Percentiles rank a stretch among this genome's conserved stretches.
Conservation (phyloP, 306 rosid species). For the Carpinus fangiana region DNA sequence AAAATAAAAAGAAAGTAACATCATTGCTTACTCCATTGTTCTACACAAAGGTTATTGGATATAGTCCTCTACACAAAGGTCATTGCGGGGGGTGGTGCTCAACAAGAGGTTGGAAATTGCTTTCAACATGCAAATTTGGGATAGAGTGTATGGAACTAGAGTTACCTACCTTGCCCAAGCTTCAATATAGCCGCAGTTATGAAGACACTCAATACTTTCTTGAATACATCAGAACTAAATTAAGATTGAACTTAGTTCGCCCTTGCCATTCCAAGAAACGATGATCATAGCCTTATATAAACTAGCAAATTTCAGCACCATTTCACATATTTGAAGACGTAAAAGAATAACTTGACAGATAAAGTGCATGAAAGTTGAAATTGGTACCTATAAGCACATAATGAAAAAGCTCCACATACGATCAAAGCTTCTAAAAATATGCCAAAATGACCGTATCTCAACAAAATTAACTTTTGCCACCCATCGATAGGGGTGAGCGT, state of each 20-base stretch:
- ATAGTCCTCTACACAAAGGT: too few species aligned
- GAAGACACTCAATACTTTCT: constrained; percentile 84
- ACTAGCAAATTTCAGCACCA: constrained; percentile 30
- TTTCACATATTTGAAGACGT: constrained; percentile 11
- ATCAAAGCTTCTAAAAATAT: constrained; percentile 94
- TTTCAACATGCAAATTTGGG: neutral
- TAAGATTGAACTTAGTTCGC: constrained; percentile 63
- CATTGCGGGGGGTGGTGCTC: neutral
- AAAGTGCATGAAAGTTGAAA: constrained; percentile 21
- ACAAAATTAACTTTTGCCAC: constrained; percentile 91
- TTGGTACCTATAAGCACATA: constrained; percentile 80
- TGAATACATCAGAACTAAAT: constrained; percentile 63
- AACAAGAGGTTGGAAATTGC: neutral
- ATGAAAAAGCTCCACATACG: constrained; percentile 97
- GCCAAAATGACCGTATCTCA: constrained; percentile 97
- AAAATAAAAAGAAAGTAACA: constrained; percentile 15
- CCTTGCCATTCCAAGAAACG: constrained; percentile 90
- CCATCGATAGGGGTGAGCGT: too few species aligned
- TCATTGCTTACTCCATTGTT: constrained; percentile 62
- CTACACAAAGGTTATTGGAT: too few species aligned
- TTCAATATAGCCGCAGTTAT: constrained; percentile 92
- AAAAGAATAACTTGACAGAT: constrained; percentile 3
- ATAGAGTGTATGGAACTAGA: neutral
- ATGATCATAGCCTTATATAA: constrained; percentile 82
- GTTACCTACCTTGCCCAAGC: constrained; percentile 77